Evolutionary conservation across 768 basidiomycete species (phyloP), one percentile per base, ranked within the genome.

Genomic region (Termitomyces sp.): DNA sequence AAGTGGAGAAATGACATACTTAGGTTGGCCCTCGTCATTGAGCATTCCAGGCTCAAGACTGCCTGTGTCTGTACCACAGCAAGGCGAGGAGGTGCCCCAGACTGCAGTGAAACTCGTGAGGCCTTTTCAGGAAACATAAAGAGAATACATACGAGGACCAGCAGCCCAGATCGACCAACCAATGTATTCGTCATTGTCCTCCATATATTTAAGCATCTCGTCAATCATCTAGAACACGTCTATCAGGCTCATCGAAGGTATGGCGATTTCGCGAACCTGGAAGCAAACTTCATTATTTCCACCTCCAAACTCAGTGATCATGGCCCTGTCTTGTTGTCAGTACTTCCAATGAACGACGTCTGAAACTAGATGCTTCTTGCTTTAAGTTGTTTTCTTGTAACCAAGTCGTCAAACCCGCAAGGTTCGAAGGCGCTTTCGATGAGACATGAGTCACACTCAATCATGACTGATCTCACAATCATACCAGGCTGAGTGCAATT

Each of bases 161-260:
- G 78, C 78, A 59, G 78, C 78, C 78, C 78, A 79, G 45, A 76
- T 73, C 3, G 75, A 55, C 78, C 77, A 79, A 15, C 78, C 78
- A 47, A 79, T 78, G 62, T 77, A 79, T 33, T 69, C 78, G 42
- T 77, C 75, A 58, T 78, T 79, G 15, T 69, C 65, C 2, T 65
- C 62, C 51, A 79, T 66, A 62, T 77, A 79, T 36, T 65, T 67
- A 3, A 79, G 64, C 65, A 79, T 59, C n/a, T 77, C 75, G 24
- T 73, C 70, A 49, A 77, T 64, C 42, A 72, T 58, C 70, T 72
- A 44, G 22, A 13, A 10, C 36, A 28, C 16, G 2, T 6, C 13
- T 22, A 9, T 49, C 24, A 28, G 22, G 26, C 15, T 49, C 26
- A 8, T n/a, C 7, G 2, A 36, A 9, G 37, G 10, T 10, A 41